These are phyloP conservation scores for Penicillium aurantiogriseum DNA, from an alignment of 2,329 filamentous ascomycete species.

Conservation along the genomic window DNA sequence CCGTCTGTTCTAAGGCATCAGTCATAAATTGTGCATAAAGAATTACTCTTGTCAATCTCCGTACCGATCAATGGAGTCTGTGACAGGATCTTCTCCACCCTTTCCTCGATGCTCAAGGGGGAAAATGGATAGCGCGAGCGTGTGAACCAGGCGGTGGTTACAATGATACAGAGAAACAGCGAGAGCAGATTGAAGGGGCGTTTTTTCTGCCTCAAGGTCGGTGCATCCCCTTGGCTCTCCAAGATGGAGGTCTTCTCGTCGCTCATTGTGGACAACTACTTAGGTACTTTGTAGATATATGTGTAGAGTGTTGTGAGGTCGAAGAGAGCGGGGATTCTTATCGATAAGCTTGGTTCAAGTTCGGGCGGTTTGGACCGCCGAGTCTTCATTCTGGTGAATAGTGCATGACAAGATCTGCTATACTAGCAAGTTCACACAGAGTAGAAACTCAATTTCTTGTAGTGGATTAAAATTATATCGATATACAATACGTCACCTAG, in stretches of 20 bases:
- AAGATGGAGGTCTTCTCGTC: background rate
- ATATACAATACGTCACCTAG: no score
- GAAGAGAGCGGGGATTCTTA: background rate
- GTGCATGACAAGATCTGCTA: no score
- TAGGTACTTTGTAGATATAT: no score
- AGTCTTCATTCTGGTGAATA: no score
- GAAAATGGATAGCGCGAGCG: slow-evolving; percentile 9
- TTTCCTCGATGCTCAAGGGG: slow-evolving; percentile 30
- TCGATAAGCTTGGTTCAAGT: no score
- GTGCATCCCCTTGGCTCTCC: background rate
- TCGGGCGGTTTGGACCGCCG: no score
- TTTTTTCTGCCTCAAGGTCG: background rate
- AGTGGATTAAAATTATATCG: no score
- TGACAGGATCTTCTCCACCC: slow-evolving; percentile 47
- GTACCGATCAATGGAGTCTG: slow-evolving; percentile 52
- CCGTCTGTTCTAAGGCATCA: slow-evolving; percentile 60
- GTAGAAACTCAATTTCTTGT: no score
- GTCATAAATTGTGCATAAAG: background rate
- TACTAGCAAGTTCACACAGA: no score
- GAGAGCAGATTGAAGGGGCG: slow-evolving; percentile 3
- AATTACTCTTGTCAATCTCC: background rate
- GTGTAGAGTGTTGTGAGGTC: background rate
- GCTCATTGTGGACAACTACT: background rate
- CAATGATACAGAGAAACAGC: slow-evolving; percentile 10
- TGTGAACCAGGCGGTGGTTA: slow-evolving; percentile 17